phyloP scores from a whole-genome alignment of 805 yeast genomes.

The Ascoidea rubescens region DNA sequence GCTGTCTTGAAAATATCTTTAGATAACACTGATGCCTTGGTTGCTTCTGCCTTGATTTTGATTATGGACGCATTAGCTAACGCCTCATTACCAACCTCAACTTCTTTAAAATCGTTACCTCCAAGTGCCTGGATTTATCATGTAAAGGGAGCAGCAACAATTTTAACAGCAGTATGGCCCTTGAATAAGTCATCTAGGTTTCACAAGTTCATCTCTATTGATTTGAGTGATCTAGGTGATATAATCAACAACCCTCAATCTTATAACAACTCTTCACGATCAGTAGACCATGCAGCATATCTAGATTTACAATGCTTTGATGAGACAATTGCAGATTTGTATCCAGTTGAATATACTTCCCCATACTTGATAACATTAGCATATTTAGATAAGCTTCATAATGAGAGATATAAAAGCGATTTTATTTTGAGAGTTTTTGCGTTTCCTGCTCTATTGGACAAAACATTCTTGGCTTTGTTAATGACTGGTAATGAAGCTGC shows the following conservation, averaged over 20 bases:
- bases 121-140: constrained; percentile 96
- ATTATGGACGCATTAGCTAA: constrained; percentile 92
- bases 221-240: constrained; percentile 80
- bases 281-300: constrained; percentile 8
- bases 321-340: constrained; percentile 68
- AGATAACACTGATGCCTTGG: constrained; percentile 84
- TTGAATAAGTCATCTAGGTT: constrained; percentile 54
- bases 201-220: constrained; percentile 67
- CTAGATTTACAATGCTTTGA: constrained; percentile 74
- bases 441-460: constrained; percentile 84
- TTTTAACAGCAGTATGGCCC: constrained; percentile 94
- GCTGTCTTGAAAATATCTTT: constrained; percentile 76
- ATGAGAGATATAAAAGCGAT: constrained; percentile 73
- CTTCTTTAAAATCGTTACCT: constrained; percentile 42
- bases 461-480: constrained; percentile 57
- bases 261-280: background rate
- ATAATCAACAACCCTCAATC: constrained; percentile 28
- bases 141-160: constrained; percentile 94
- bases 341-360: constrained; percentile 71
- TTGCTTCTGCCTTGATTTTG: constrained; percentile 78
- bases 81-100: constrained; percentile 41
- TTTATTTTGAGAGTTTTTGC: constrained; percentile 81
- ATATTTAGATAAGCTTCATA: constrained; percentile 68
- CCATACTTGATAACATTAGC: constrained; percentile 84
- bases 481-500: constrained; percentile 81